Evolutionary conservation across 2,329 filamentous ascomycete genomes (phyloP).

Genomic region (Penicillium sp.): DNA sequence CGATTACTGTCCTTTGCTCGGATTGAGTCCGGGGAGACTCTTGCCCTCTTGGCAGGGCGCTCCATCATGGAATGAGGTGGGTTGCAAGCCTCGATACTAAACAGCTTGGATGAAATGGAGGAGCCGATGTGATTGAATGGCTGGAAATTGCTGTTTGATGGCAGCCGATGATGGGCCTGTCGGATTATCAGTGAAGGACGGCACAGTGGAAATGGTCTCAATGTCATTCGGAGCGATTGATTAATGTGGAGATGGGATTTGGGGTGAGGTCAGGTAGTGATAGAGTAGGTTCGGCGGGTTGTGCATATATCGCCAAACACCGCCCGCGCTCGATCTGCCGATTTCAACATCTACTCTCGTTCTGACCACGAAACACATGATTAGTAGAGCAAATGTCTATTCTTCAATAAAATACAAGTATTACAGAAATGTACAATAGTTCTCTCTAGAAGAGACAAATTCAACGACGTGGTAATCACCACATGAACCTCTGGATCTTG

Average conservation of each 20-base stretch:
- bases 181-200: not conserved
- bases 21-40: constrained; percentile 4
- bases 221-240: too few relatives aligned
- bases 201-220: not conserved
- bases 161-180: not conserved
- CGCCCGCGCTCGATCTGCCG: not conserved
- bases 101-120: not conserved
- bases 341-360: not conserved
- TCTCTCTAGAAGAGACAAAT: too few relatives aligned
- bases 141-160: not conserved
- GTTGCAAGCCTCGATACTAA: not conserved
- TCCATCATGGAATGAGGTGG: constrained; percentile 9
- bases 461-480: constrained; percentile 37
- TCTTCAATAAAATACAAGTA: not conserved
- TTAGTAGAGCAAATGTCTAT: too few relatives aligned
- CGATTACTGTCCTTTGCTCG: not conserved
- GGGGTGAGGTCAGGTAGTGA: not conserved
- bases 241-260: not conserved
- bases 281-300: too few relatives aligned
- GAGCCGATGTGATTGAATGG: not conserved
- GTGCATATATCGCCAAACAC: too few relatives aligned
- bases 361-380: too few relatives aligned
- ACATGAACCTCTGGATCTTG: constrained; percentile 59
- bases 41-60: constrained; percentile 15
- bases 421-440: too few relatives aligned